Evolutionary conservation across 2,329 filamentous ascomycete species (phyloP), one percentile per base, ranked within the genome.

Genomic region (Aureobasidium subglaciale): DNA sequence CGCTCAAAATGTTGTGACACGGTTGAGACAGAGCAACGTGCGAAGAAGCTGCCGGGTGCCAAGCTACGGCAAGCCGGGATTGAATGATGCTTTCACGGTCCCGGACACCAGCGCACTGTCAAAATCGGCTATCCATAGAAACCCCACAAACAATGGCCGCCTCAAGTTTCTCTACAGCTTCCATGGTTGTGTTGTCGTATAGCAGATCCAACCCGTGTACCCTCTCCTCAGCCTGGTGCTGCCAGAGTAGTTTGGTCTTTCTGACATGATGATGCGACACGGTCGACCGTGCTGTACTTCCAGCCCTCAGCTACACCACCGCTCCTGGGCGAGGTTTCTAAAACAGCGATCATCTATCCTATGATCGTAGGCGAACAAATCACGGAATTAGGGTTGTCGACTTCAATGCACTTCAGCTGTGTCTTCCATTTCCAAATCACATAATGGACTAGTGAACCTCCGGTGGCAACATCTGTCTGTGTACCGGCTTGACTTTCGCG

Each of bases 371-470:
- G 27, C 50, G 27, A 38, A 10, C 27, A 38, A 43, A 18, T 25
- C 37, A 53, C 24, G 37, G 48, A 18, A 15, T 35, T 54, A 43
- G 50, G 30, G 50, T 54, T 43, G 37, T n/a, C n/a, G n/a, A 13
- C 25, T n/a, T 27, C 16, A 34, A 54, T 42, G 38, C 27, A 54
- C 38, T 16, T 38, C 16, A 34, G 38, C 25, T 52, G 48, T 40
- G 20, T 52, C 16, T 30, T 32, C 35, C 25, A 52, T 43, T 37
- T 35, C 27, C 20, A 43, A 52, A 54, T 54, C 50, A 38, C 50
- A 54, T 54, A 54, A 54, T 43, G 50, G 37, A 54, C 50, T 54
- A 54, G 50, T 35, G 43, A 43, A 54, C 37, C 27, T 54, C 50
- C 50, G 50, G 38, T 54, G 38, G 50, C 50, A 38, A 54, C 37